Base-by-base conservation (phyloP, 2,329 filamentous ascomycete genomes). In the Orbilia javanica region DNA sequence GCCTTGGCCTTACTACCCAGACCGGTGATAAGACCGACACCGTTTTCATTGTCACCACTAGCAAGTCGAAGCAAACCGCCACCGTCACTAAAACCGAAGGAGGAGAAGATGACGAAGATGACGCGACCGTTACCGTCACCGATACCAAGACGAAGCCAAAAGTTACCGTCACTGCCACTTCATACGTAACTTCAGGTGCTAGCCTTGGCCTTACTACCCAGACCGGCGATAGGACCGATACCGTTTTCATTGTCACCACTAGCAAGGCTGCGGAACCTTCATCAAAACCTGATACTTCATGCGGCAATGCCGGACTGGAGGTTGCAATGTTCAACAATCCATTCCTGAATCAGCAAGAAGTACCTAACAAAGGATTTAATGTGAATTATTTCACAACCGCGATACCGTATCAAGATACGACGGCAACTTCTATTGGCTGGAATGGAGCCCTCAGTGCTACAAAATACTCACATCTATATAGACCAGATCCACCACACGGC, bases 251-350 rank as follows among this genome's bases (percentile, higher is more conserved):
- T 52, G 48, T 52, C 48, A 52, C 48, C 48, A 52, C 48, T 29
- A 52, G 48, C 48, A 13, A 52, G 1, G 48, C 48, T 31, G 7
- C 48, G 15, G 31, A 11, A 25, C 48, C 48, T 52, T 60, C 57
- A 63, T 39, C 57, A 42, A 63, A 39, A 29, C 63, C 63, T 25
- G 63, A 67, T 44, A 36, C 34, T 36, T 53, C 46, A 34, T 67
- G 63, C 63, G 22, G 22, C 29, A 67, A 67, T 44, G 63, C 46
- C 27, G 63, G 63, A 27, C 42, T 64, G 18, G 60, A 48, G 20
- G 60, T 64, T 31, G 60, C 60, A 42, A 64, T 64, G 25, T 64
- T 46, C 39, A 64, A 64, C 60, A 64, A 64, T 34, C 48, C 48
- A 25, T 52, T 52, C 48, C 48, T 52, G 25, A 52, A 52, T 52